These are phyloP conservation scores for Laburnicola sp. DNA, from an alignment of 2,329 filamentous ascomycete species.

Conservation along the genomic window DNA sequence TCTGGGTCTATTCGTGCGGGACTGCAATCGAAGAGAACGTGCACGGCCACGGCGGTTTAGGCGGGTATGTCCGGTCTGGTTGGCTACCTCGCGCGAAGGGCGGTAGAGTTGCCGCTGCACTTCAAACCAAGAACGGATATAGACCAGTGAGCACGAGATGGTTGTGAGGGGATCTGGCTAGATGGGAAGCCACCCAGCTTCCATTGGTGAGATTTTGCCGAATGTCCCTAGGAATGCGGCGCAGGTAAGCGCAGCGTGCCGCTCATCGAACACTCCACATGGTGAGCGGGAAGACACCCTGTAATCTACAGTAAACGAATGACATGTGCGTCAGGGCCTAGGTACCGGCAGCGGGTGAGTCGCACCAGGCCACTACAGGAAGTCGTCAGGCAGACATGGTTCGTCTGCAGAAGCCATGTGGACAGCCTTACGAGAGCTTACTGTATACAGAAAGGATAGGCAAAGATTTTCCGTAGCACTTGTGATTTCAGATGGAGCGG, in stretches of 20 bases:
- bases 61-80: constrained; percentile 11
- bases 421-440: background rate
- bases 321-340: constrained; percentile 6
- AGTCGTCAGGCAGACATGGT: background rate
- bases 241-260: background rate
- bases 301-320: constrained; percentile 12
- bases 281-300: background rate
- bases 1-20: background rate
- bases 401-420: background rate
- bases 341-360: constrained; percentile 7
- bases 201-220: constrained; percentile 12
- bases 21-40: background rate
- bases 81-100: constrained; percentile 15
- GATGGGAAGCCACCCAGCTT: constrained; percentile 1
- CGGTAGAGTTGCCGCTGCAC: constrained; percentile 11
- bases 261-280: constrained; percentile 13
- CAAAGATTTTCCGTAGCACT: background rate
- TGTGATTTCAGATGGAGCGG: constrained; percentile 10
- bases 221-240: background rate
- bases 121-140: constrained; percentile 4
- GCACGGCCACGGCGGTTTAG: constrained; percentile 12
- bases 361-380: constrained; percentile 7
- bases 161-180: background rate
- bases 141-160: background rate
- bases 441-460: too few relatives aligned